Conservation (phyloP, 2,329 filamentous ascomycete species). For the Aureobasidium sp. region DNA sequence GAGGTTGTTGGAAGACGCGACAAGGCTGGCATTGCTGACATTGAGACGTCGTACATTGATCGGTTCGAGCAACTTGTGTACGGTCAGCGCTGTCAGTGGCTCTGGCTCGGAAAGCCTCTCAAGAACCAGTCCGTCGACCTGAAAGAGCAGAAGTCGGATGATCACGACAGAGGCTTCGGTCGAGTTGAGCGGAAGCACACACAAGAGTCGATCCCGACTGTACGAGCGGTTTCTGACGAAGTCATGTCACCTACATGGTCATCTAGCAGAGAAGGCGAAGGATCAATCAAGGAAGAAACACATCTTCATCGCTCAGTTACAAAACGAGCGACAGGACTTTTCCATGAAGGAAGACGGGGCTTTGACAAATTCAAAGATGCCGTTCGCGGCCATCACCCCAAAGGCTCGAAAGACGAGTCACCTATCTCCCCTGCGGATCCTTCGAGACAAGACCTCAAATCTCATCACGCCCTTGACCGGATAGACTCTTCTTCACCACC, state of each 20-base stretch:
- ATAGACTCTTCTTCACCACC: slow-evolving; percentile 1
- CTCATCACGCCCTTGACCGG: not conserved
- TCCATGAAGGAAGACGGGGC: slow-evolving; percentile 72
- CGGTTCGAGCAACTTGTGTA: slow-evolving; percentile 68
- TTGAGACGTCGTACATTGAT: slow-evolving; percentile 86
- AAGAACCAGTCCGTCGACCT: slow-evolving; percentile 38
- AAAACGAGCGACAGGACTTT: slow-evolving; percentile 69
- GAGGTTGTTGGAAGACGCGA: slow-evolving; percentile 81
- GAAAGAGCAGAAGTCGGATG: slow-evolving; percentile 49
- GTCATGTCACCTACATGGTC: not conserved
- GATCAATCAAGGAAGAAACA: not conserved
- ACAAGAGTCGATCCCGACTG: not conserved
- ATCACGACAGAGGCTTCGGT: slow-evolving; percentile 35
- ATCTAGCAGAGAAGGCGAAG: slow-evolving; percentile 4
- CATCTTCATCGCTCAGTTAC: slow-evolving; percentile 41
- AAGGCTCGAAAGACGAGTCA: slow-evolving; percentile 26
- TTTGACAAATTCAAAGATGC: slow-evolving; percentile 80
- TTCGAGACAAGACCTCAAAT: not conserved
- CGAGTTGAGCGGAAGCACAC: slow-evolving; percentile 42
- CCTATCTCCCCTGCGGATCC: not conserved
- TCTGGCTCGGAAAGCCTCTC: slow-evolving; percentile 85
- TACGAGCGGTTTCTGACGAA: not conserved
- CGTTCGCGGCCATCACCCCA: slow-evolving; percentile 43
- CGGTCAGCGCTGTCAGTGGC: slow-evolving; percentile 81
- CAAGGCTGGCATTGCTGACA: slow-evolving; percentile 81